phyloP scores from a whole-genome alignment of 805 yeast species.

The Scheffersomyces coipomensis region DNA sequence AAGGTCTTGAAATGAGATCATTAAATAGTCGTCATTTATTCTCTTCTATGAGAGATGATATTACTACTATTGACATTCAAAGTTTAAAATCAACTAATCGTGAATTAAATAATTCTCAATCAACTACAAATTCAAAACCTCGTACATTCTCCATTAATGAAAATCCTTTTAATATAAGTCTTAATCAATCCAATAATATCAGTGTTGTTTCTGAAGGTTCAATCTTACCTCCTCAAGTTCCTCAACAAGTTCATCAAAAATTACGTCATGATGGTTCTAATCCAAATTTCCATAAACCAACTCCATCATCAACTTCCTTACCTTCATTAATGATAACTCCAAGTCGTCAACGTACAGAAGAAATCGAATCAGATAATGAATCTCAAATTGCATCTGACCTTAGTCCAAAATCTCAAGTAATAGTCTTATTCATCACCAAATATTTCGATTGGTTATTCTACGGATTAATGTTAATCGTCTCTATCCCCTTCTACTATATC shows the following conservation, averaged over 20 bases:
- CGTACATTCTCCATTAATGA: conserved; percentile 7
- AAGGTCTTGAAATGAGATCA: conserved; percentile 14
- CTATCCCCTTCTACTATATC: conserved; percentile 61
- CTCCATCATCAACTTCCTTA: neutral
- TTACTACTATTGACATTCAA: conserved; percentile 36
- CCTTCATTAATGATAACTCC: neutral
- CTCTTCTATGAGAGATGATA: conserved; percentile 30
- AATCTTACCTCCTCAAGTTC: conserved; percentile 5
- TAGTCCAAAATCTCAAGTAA: conserved; percentile 14
- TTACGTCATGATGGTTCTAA: conserved; percentile 2
- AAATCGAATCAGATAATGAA: conserved; percentile 1
- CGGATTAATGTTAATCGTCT: conserved; percentile 45
- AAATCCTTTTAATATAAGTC: conserved; percentile 14
- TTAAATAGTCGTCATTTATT: conserved; percentile 10
- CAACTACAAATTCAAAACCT: neutral
- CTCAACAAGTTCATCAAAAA: conserved; percentile 14
- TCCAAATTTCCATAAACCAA: neutral
- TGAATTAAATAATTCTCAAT: conserved; percentile 11
- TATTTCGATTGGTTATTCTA: conserved; percentile 59
- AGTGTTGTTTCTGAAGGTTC: neutral
- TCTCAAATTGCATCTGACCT: neutral
- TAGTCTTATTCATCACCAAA: conserved; percentile 36
- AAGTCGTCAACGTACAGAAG: conserved; percentile 1
- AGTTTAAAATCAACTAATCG: conserved; percentile 10
- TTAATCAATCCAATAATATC: conserved; percentile 3